phyloP scores from a whole-genome alignment of 139 green algal species.

The Bryopsis sp. region DNA sequence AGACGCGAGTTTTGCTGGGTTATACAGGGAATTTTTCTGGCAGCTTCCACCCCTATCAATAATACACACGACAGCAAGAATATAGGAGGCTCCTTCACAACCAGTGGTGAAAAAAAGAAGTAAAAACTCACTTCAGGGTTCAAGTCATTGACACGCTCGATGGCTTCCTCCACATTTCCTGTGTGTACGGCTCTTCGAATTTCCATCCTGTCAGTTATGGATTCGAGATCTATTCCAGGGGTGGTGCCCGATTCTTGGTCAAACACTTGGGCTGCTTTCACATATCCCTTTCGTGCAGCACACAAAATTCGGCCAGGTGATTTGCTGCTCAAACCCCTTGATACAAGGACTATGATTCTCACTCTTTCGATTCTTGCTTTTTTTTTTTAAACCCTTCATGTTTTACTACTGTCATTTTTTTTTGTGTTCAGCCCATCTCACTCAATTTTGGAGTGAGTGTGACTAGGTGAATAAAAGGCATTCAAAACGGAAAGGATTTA shows the following conservation, averaged over 20 bases:
- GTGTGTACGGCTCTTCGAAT: conserved; percentile 75
- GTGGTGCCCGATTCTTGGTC: conserved; percentile 67
- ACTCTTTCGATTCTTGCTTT: conserved; percentile 8
- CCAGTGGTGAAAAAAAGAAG: no score
- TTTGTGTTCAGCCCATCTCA: no score
- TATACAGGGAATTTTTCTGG: no score
- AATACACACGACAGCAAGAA: background rate
- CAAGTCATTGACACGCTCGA: conserved; percentile 85
- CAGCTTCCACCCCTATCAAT: background rate
- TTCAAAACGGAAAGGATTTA: no score
- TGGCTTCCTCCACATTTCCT: conserved; percentile 68
- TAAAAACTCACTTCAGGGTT: conserved; percentile 62
- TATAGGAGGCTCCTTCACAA: no score
- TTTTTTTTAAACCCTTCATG: no score
- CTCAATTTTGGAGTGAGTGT: no score
- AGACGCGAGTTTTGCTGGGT: background rate
- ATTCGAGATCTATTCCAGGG: conserved; percentile 59
- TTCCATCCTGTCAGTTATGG: conserved; percentile 82
- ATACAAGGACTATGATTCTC: no score
- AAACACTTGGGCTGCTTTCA: conserved; percentile 83
- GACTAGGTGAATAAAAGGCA: no score
- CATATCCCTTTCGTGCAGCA: conserved; percentile 76
- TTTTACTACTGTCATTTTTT: no score
- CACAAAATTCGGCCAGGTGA: background rate
- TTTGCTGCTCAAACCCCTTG: background rate